Conservation (phyloP, 2,329 filamentous ascomycete genomes). For the Blastomyces parvus region DNA sequence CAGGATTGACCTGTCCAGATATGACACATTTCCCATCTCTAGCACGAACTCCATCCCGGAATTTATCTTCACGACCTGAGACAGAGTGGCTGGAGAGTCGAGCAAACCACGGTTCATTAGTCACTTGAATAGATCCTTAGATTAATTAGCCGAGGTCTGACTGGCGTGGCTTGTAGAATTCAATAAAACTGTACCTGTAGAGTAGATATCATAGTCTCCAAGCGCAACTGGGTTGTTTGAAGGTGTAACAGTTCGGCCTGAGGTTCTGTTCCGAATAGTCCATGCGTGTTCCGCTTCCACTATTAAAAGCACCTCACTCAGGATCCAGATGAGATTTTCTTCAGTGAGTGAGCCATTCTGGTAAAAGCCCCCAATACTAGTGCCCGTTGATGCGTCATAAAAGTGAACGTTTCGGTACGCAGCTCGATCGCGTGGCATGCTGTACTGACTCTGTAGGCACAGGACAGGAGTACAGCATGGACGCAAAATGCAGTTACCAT, state of each 20-base stretch:
- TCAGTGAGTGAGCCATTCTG: conserved; percentile 13
- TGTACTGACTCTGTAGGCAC: not conserved
- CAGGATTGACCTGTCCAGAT: conserved; percentile 14
- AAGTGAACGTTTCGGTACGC: conserved; percentile 14
- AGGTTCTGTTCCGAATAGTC: not conserved
- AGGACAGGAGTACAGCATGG: not conserved
- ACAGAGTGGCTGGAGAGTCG: conserved; percentile 10
- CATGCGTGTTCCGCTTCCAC: not conserved
- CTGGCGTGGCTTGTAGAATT: not conserved
- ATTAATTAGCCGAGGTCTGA: conserved; percentile 8
- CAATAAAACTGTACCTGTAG: conserved; percentile 7
- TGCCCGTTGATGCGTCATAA: conserved; percentile 13
- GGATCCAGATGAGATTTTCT: conserved; percentile 12
- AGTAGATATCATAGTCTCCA: conserved; percentile 15
- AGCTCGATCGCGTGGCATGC: conserved; percentile 13
- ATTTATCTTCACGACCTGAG: conserved; percentile 13
- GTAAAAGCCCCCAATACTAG: conserved; percentile 7
- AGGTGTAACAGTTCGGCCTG: not conserved
- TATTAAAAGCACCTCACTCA: conserved; percentile 11
- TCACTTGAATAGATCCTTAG: conserved; percentile 17
- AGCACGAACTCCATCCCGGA: conserved; percentile 17
- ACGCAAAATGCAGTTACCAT: not conserved
- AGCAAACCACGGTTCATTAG: conserved; percentile 13
- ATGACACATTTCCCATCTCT: conserved; percentile 20
- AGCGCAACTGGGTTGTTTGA: conserved; percentile 10